Conservation (phyloP, 2,329 filamentous ascomycete species). For the Monosporascus sp. region DNA sequence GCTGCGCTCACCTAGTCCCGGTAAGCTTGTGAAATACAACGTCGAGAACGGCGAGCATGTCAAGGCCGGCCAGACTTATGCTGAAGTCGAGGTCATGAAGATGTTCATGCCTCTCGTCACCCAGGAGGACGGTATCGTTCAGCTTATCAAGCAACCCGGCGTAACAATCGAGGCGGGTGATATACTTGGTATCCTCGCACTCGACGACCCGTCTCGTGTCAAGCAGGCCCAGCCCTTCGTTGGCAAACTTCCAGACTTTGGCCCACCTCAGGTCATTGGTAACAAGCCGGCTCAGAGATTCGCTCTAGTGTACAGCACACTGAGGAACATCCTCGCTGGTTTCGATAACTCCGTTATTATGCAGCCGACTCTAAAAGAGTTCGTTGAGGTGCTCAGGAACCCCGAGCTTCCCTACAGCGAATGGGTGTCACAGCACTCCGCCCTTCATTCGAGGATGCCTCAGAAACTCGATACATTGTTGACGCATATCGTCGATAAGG, state of each 20-base stretch:
- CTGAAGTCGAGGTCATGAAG: slow-evolving; percentile 99
- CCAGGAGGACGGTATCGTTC: slow-evolving; percentile 91
- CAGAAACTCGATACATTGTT: slow-evolving; percentile 83
- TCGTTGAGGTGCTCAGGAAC: slow-evolving; percentile 85
- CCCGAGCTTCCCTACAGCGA: slow-evolving; percentile 92
- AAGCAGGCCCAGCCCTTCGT: slow-evolving; percentile 95
- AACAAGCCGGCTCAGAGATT: slow-evolving; percentile 90
- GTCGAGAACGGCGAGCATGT: slow-evolving; percentile 94
- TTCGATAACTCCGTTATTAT: slow-evolving; percentile 99
- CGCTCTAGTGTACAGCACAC: slow-evolving; percentile 66
- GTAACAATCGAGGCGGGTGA: slow-evolving; percentile 97
- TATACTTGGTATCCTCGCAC: slow-evolving; percentile 91
- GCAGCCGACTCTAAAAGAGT: slow-evolving; percentile 75
- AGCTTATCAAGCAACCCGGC: slow-evolving; percentile 98
- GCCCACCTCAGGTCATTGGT: slow-evolving; percentile 80
- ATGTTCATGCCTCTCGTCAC: slow-evolving; percentile 99
- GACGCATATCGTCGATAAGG: slow-evolving; percentile 78
- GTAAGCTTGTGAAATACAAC: slow-evolving; percentile 96
- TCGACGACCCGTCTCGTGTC: slow-evolving; percentile 92
- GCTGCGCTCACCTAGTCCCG: slow-evolving; percentile 86
- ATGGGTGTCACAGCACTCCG: slow-evolving; percentile 93
- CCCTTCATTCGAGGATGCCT: slow-evolving; percentile 95
- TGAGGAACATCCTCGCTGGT: slow-evolving; percentile 83
- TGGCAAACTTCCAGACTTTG: slow-evolving; percentile 81
- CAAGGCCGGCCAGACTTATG: slow-evolving; percentile 85